These are phyloP conservation scores for Bipolaris bicolor DNA, from an alignment of 2,329 filamentous ascomycete genomes.

Conservation along the genomic window DNA sequence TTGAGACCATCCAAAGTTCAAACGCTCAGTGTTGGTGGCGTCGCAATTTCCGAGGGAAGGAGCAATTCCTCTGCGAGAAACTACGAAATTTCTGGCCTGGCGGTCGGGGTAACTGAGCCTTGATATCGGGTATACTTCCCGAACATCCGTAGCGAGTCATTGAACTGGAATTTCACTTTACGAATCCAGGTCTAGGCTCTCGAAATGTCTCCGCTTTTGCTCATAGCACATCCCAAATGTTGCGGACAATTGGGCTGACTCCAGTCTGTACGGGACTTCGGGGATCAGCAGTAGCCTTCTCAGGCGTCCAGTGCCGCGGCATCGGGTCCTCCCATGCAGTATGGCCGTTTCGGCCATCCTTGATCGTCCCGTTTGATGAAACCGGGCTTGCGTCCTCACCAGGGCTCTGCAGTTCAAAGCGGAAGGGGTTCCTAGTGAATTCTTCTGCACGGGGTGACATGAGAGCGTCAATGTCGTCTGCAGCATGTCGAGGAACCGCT, in stretches of 20 bases:
- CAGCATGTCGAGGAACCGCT: slow-evolving; percentile 34
- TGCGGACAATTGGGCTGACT: slow-evolving; percentile 75
- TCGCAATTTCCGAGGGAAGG: slow-evolving; percentile 3
- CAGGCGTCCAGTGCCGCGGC: slow-evolving; percentile 53
- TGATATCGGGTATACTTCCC: slow-evolving; percentile 1
- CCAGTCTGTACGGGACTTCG: slow-evolving; percentile 76
- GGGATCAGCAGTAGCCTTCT: slow-evolving; percentile 69
- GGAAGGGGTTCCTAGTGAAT: slow-evolving; percentile 65
- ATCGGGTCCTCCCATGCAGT: slow-evolving; percentile 34
- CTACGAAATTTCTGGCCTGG: slow-evolving; percentile 8
- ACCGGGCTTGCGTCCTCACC: slow-evolving; percentile 38
- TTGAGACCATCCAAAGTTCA: slow-evolving; percentile 4
- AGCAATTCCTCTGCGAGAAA: slow-evolving; percentile 9
- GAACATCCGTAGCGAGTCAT: neutral
- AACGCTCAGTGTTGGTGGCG: slow-evolving; percentile 14
- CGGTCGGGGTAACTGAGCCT: slow-evolving; percentile 9
- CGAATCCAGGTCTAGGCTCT: neutral
- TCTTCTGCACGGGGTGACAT: slow-evolving; percentile 75
- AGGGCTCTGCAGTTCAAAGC: slow-evolving; percentile 38
- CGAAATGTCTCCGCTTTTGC: slow-evolving; percentile 1
- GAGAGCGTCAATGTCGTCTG: slow-evolving; percentile 59
- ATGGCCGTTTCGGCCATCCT: slow-evolving; percentile 35
- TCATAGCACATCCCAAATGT: slow-evolving; percentile 78
- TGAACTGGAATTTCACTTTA: neutral
- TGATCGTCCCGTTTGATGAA: slow-evolving; percentile 43